A percentile compares a stretch with the other conserved stretches of the same genome.
These are phyloP conservation scores for Lathyrus sativus DNA, from an alignment of 306 rosid genomes.

Conservation along the genomic window DNA sequence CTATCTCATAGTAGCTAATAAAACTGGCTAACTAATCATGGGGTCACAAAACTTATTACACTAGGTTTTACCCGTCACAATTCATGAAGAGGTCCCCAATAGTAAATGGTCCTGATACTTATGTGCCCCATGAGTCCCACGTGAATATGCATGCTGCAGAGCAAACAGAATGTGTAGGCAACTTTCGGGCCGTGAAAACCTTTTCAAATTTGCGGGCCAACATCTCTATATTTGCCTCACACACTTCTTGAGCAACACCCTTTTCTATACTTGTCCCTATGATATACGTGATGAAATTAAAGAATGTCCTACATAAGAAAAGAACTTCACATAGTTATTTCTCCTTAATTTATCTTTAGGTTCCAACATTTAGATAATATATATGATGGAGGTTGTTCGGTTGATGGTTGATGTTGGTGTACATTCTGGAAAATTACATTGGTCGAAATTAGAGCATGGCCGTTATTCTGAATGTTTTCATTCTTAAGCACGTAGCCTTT, in stretches of 20 bases:
- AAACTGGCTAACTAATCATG: not conserved
- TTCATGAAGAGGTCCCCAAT: not conserved
- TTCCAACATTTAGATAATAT: no score
- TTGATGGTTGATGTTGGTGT: no score
- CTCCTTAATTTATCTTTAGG: no score
- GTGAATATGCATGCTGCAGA: not conserved
- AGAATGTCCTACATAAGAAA: not conserved
- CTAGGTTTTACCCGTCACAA: not conserved
- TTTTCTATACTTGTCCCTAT: not conserved
- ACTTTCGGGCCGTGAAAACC: not conserved
- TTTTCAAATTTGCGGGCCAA: not conserved
- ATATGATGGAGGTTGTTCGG: no score
- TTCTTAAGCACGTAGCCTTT: no score
- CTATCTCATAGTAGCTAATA: not conserved
- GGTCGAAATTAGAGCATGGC: no score
- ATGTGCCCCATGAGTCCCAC: not conserved
- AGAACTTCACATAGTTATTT: no score
- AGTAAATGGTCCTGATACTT: not conserved
- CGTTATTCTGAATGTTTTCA: no score
- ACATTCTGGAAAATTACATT: no score
- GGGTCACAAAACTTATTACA: not conserved
- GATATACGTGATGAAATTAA: not conserved
- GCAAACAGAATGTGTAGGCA: not conserved
- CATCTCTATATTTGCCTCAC: not conserved
- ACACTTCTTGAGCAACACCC: not conserved